Base-by-base conservation (phyloP, 1,284 basidiomycete genomes). In the Meira miltonrushii region DNA sequence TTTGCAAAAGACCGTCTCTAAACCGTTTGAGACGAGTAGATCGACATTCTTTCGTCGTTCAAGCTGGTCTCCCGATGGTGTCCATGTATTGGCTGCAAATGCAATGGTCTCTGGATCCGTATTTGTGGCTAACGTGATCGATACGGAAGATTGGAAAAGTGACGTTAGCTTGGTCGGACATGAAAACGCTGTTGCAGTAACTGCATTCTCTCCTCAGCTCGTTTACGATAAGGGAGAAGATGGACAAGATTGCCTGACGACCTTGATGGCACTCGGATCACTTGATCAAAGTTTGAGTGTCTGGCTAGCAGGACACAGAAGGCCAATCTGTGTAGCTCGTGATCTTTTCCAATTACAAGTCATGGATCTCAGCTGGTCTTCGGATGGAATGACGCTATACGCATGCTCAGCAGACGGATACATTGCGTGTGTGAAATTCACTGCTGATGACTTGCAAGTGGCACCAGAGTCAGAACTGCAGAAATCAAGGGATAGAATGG, bases 51-150 rank as follows among this genome's bases (percentile, higher is more conserved):
- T 96, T 79, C 83, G 92, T 57, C 83, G 95, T 63, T 82, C 95
- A 19, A 92, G 92, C 72, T 99, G 94, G 95, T 95, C 93, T 1
- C 94, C 94, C 2, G 95, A 98, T 78, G 95, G 95, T n/a, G 89
- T 91, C 7, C 90, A 95, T 74, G 89, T 99, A 63, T 92, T 93
- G 4, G 89, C 92, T 1, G 94, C 93, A 0, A 98, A 98, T 73
- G 92, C 94, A 2, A 97, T 93, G 68, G 28, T 33, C 8, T 97
- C 95, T 78, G 92, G 92, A 2, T 93, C 92, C 57, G 92, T 98
- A 8, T 99, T 98, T 78, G 94, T 96, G 51, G 92, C 93, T 2
- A 91, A 91, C 11, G 91, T 98, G 25, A 92, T 97, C 65, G 87
- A 89, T 6, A 83, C 94, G 37, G 86, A 87, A 51, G 83, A 85